Conservation (phyloP, 1,284 basidiomycete species). For the Moniliophthora roreri region DNA sequence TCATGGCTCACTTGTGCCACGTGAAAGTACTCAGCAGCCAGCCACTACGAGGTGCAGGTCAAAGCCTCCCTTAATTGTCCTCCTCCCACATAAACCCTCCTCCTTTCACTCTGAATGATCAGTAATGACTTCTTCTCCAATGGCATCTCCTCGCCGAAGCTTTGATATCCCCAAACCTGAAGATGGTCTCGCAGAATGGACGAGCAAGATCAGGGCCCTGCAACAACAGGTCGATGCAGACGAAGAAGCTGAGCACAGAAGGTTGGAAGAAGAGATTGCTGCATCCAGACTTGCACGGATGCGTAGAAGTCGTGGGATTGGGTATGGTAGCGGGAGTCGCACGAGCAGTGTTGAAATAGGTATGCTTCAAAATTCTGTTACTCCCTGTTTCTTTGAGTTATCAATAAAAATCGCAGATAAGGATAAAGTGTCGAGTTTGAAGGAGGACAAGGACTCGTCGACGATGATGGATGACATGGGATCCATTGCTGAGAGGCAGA, state of each 20-base stretch:
- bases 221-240: slow-evolving; percentile 78
- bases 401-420: background rate
- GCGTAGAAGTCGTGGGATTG: slow-evolving; percentile 56
- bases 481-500: slow-evolving; percentile 34
- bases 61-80: background rate
- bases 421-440: slow-evolving; percentile 3
- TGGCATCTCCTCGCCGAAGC: slow-evolving; percentile 18
- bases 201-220: slow-evolving; percentile 72
- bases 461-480: slow-evolving; percentile 25
- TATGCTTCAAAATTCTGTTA: slow-evolving; percentile 18
- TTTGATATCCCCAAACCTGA: slow-evolving; percentile 49
- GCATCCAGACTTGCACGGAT: slow-evolving; percentile 67
- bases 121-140: slow-evolving; percentile 8
- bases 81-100: background rate
- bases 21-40: too few species aligned
- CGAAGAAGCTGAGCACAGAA: slow-evolving; percentile 70
- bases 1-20: too few species aligned
- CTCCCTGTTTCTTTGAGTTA: background rate
- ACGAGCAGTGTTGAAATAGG: slow-evolving; percentile 41
- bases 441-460: slow-evolving; percentile 21
- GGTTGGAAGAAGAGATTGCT: slow-evolving; percentile 75
- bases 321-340: slow-evolving; percentile 40
- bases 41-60: too few species aligned
- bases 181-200: slow-evolving; percentile 74
- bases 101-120: slow-evolving; percentile 2